Base-by-base conservation (phyloP, 192 early-diverging fungal species). In the Coemansia biformis region DNA sequence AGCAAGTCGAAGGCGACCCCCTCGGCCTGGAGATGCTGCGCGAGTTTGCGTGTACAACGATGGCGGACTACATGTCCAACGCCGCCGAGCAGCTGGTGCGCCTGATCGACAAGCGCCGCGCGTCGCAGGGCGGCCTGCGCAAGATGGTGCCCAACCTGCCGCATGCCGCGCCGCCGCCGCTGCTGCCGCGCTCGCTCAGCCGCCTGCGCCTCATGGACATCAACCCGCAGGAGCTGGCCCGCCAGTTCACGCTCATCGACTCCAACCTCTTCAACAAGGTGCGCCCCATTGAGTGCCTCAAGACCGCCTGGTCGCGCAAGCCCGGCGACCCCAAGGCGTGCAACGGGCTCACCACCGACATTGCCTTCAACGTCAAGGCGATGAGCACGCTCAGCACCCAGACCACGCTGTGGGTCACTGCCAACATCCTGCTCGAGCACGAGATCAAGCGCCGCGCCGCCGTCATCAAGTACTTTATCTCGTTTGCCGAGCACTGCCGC, bases 201-300 rank as follows among this genome's bases (percentile, higher is more conserved):
- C 78, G 79, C 24, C 72, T 98, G 63, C 79, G 74, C 43, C 76
- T 98, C 32, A 55, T 92, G 68, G 94, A 99, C 47, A 60, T 99
- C 36, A 89, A 96, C 59, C 83, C 96, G 5, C 63, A 87, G 30
- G 96, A 99, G 67, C 74, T 97, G 29, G 93, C 92, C 2, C 83
- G 96, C 19, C 96, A 99, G 70, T 77, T 99, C 53, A 99, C 96
- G 5, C 79, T 99, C 51, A 82, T 93, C 76, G 93, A 95, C 51
- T 83, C 79, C n/a, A 81, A 78, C 23, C 61, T 86, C 23, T 98
- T 87, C 55, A 85, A 79, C 60, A 78, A 81, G 47, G 88, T 99
- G 55, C 80, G 84, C 34, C 86, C 90, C 8, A 79, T 83, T 9
- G 96, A 99, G 74, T 93, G 89, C 52, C 58, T 99, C 43, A 83